Percentiles rank a stretch among this genome's conserved stretches.
Conservation (phyloP, 169 alveolate species). For the Eimeria necatrix region DNA sequence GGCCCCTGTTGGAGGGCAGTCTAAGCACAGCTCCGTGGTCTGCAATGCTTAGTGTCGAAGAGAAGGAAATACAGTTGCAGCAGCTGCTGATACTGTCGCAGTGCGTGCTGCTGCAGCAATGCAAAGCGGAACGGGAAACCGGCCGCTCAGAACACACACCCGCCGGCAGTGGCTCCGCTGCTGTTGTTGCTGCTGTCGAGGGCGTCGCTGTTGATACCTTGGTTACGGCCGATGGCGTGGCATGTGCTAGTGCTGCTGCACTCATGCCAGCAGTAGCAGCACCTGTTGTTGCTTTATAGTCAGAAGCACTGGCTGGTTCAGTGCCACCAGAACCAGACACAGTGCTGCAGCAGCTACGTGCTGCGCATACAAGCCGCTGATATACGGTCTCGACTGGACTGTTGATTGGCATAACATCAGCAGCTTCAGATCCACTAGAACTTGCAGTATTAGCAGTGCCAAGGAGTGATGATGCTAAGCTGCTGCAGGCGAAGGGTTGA, state of each 20-base stretch:
- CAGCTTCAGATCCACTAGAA: no score
- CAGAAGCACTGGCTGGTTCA: no score
- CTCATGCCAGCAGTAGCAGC: slow-evolving; percentile 34
- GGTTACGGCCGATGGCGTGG: background rate
- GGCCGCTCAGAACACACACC: background rate
- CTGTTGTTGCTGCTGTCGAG: slow-evolving; percentile 2
- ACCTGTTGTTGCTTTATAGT: background rate
- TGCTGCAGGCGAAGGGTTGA: background rate
- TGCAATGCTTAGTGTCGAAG: background rate
- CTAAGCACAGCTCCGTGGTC: slow-evolving; percentile 7
- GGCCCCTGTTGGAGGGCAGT: slow-evolving; percentile 15
- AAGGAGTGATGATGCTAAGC: no score
- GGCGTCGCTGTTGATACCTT: background rate
- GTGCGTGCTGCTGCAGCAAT: background rate
- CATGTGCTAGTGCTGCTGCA: background rate
- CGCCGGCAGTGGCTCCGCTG: background rate
- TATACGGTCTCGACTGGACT: no score
- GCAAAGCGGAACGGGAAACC: background rate
- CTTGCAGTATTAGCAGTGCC: no score
- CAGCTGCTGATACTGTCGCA: background rate
- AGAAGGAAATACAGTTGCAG: background rate
- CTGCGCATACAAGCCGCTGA: no score
- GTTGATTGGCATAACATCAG: no score
- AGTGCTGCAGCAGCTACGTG: no score
- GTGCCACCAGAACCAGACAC: no score